phyloP scores from a whole-genome alignment of 2,329 filamentous ascomycete species.

The Fusarium abutilonis region DNA sequence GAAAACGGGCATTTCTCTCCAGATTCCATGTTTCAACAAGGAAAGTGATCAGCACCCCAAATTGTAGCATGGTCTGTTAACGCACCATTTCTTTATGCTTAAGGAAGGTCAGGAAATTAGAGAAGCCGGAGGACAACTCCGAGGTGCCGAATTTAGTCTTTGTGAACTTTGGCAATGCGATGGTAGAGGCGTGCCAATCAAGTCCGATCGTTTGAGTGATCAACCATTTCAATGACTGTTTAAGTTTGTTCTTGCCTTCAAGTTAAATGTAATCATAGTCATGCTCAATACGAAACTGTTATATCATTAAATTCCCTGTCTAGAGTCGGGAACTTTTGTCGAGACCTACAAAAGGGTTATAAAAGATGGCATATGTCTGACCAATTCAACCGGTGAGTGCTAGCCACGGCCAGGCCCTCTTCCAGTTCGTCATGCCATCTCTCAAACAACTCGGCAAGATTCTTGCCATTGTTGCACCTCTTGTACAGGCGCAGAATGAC shows the following conservation, averaged over 20 bases:
- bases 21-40: constrained; percentile 6
- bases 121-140: background rate
- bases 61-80: constrained; percentile 9
- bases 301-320: background rate
- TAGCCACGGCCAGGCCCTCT: background rate
- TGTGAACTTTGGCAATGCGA: background rate
- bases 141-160: constrained; percentile 4
- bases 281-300: background rate
- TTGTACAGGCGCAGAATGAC: constrained; percentile 12
- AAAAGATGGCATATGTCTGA: background rate
- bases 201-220: background rate
- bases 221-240: background rate
- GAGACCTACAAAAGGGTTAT: background rate
- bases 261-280: background rate
- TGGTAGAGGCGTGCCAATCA: constrained; percentile 19
- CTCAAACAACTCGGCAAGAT: background rate
- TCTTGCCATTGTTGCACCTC: background rate
- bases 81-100: constrained; percentile 1
- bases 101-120: constrained; percentile 7
- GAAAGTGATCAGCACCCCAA: constrained; percentile 14
- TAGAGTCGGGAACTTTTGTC: background rate
- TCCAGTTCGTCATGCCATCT: constrained; percentile 1
- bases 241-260: too few relatives aligned
- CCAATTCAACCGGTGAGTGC: background rate
- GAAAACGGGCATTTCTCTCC: background rate